Evolutionary conservation across 768 basidiomycete genomes (phyloP), one percentile per base, ranked within the genome.

Genomic region (Xerocomus brunneocitrinus): DNA sequence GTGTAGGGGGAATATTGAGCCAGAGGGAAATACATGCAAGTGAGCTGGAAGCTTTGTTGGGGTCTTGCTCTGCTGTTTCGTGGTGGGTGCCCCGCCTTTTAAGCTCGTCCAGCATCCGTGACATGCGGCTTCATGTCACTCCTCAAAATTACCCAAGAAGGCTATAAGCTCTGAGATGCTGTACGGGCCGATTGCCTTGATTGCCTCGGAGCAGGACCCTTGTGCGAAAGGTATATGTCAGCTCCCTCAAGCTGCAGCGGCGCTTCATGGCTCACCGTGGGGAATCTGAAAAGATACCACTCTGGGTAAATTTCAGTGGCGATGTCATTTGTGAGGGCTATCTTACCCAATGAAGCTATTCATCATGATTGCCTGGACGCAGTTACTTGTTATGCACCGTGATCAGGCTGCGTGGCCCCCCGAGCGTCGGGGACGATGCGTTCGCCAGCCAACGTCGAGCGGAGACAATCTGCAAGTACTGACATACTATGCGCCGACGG

Each of bases 141-240:
- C 27, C 30, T 44, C 22, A 50, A 55, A 63, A 47, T 70, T 69
- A 65, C 68, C 62, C 61, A 49, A 61, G 14, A 36, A 59, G 58
- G 68, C 50, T 57, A 68, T 53, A 56, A 55, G 32, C 32, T 0
- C 0, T 9, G 9, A 24, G 22, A 55, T 67, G 68, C 68, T 64
- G 63, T 61, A 31, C 31, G 32, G 3, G 44, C 30, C 4, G 58
- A 59, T 55, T 36, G 55, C 44, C 42, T 30, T 30, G 68, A 69
- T 71, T 66, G 70, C 57, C 41, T 58, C 42, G 43, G 52, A 48
- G 58, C 46, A 59, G 58, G 45, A 64, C 58, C 53, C 51, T 57
- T 13, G 67, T 71, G 68, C 3, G 67, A 68, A 69, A 28, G 28
- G 52, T 12, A 28, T 68, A 54, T 54, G 69, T 68, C 64, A 70